Percentiles rank a stretch among this genome's conserved stretches.
Conservation (phyloP, 495 filamentous ascomycete species). For the Chaetomium tenue region DNA sequence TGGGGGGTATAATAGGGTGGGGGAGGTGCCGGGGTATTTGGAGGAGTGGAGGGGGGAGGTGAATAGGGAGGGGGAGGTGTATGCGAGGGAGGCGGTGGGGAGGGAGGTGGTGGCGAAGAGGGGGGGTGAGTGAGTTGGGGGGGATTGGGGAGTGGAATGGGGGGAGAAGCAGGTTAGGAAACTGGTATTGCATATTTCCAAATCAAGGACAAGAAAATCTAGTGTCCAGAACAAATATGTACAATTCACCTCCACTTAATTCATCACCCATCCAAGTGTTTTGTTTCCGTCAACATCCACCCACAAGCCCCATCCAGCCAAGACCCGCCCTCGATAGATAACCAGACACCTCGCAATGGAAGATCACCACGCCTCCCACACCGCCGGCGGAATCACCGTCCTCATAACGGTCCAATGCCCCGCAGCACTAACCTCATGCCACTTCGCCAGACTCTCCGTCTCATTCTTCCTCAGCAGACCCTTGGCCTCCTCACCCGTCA, state of each 20-base stretch:
- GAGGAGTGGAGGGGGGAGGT: slow-evolving; percentile 52
- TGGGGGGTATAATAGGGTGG: slow-evolving; percentile 58
- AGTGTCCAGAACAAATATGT: neutral
- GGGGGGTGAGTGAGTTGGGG: slow-evolving; percentile 21
- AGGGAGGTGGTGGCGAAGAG: slow-evolving; percentile 32
- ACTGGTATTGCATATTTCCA: neutral
- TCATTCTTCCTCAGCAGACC: slow-evolving; percentile 55
- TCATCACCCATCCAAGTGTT: neutral
- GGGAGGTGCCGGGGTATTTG: slow-evolving; percentile 64
- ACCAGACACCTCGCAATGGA: too few species aligned
- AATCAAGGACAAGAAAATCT: neutral
- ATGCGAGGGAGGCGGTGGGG: slow-evolving; percentile 52
- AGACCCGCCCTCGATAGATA: neutral
- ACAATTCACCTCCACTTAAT: neutral
- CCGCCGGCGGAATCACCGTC: slow-evolving; percentile 67
- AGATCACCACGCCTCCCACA: slow-evolving; percentile 86
- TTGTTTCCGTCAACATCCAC: neutral
- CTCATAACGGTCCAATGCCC: slow-evolving; percentile 93
- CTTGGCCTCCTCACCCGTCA: slow-evolving; percentile 36
- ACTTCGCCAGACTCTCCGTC: slow-evolving; percentile 60
- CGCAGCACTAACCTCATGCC: slow-evolving; percentile 70
- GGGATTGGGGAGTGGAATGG: too few species aligned
- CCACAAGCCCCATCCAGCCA: neutral
- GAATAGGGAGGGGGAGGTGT: slow-evolving; percentile 53
- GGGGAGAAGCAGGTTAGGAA: too few species aligned